Evolutionary conservation across 2,329 filamentous ascomycete species (phyloP).

Genomic region (Thermothelomyces thermophilus): DNA sequence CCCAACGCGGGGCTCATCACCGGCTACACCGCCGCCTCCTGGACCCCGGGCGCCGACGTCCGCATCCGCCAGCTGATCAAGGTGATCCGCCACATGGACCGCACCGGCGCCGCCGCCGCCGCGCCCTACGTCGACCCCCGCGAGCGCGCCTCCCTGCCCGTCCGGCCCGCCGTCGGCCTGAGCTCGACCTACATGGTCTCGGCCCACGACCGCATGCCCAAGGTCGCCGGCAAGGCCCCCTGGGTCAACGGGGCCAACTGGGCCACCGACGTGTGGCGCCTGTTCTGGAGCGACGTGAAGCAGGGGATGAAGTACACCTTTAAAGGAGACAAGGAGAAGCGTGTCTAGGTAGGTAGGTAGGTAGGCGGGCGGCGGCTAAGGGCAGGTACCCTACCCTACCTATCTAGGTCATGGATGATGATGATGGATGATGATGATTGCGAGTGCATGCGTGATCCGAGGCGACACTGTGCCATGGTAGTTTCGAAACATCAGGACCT

Average conservation of each 20-base stretch:
- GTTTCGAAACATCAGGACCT: too few species aligned
- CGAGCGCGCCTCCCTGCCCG: slow-evolving; percentile 17
- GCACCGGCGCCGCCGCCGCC: slow-evolving; percentile 22
- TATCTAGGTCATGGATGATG: too few species aligned
- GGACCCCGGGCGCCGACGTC: slow-evolving; percentile 60
- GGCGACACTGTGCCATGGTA: too few species aligned
- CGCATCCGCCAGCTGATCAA: slow-evolving; percentile 43
- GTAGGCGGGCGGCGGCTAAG: too few species aligned
- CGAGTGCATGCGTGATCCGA: too few species aligned
- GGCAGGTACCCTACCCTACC: too few species aligned
- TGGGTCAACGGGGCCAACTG: slow-evolving; percentile 27
- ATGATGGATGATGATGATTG: too few species aligned
- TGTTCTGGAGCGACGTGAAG: slow-evolving; percentile 18
- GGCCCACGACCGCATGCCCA: slow-evolving; percentile 26
- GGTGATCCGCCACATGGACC: slow-evolving; percentile 44
- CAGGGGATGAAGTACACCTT: slow-evolving; percentile 19
- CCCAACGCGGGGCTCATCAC: slow-evolving; percentile 57
- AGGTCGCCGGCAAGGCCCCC: slow-evolving; percentile 23
- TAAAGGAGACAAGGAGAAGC: slow-evolving; percentile 11
- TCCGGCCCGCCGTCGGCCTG: slow-evolving; percentile 19
- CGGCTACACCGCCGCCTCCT: slow-evolving; percentile 60
- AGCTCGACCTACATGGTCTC: slow-evolving; percentile 26
- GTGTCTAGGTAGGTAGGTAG: too few species aligned
- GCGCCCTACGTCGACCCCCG: slow-evolving; percentile 21
- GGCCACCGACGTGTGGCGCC: slow-evolving; percentile 22